Percentiles rank a stretch among this genome's conserved stretches.
Evolutionary conservation across 192 early-diverging fungal species (phyloP).

Genomic region (Podila minutissima): DNA sequence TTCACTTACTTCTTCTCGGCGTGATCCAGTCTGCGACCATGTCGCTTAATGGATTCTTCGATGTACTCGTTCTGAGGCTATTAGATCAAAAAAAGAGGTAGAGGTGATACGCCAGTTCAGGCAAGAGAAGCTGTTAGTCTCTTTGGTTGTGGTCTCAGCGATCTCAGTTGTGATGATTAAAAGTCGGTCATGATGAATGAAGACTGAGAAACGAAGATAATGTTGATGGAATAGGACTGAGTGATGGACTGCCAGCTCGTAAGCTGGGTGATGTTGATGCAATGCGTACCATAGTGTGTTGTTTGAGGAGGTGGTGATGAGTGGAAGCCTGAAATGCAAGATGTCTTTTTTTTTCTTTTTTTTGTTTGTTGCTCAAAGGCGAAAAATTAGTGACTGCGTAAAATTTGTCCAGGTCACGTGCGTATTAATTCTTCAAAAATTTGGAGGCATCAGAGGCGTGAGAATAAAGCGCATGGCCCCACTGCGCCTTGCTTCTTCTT

Average conservation of each 20-base stretch:
- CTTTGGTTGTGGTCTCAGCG: too few species aligned
- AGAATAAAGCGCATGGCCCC: too few species aligned
- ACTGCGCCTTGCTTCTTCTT: background rate
- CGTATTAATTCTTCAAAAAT: background rate
- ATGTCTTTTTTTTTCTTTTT: constrained; percentile 3
- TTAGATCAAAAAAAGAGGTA: constrained; percentile 22
- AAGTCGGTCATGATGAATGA: background rate
- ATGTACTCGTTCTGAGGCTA: constrained; percentile 92
- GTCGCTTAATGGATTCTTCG: constrained; percentile 96
- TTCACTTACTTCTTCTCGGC: constrained; percentile 88
- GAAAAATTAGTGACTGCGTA: background rate
- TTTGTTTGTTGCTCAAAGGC: background rate
- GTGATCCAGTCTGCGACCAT: constrained; percentile 95
- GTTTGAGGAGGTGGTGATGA: background rate
- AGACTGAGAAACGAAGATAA: background rate
- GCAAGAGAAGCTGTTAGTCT: background rate
- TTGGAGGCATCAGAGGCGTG: too few species aligned
- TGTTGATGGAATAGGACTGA: background rate
- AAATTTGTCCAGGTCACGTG: too few species aligned
- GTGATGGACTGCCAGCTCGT: background rate
- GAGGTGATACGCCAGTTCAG: background rate
- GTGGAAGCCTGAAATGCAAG: background rate
- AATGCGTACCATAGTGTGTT: background rate
- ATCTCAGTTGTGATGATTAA: background rate
- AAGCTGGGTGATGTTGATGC: background rate